Evolutionary conservation across 1,284 basidiomycete species (phyloP).

Genomic region (Ganoderma meredithae): DNA sequence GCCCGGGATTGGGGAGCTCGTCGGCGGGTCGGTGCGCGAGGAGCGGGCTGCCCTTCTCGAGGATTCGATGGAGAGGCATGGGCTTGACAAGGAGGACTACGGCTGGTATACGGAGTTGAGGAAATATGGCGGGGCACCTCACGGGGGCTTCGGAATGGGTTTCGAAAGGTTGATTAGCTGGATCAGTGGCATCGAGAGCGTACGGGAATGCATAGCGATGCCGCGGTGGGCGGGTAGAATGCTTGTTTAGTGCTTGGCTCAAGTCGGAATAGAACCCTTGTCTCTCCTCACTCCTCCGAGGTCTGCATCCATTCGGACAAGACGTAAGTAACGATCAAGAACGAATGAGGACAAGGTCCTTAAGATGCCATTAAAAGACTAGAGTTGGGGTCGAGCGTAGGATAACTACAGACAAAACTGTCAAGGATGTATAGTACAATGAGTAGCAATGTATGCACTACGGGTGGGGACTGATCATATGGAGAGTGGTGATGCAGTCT

Average conservation of each 20-base stretch:
- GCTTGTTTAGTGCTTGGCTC: constrained; percentile 52
- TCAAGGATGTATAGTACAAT: constrained; percentile 15
- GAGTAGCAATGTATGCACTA: constrained; percentile 5
- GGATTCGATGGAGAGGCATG: constrained; percentile 57
- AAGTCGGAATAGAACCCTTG: not conserved
- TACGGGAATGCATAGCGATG: constrained; percentile 90
- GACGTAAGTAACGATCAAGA: not conserved
- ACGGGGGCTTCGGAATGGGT: constrained; percentile 94
- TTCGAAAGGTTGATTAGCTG: constrained; percentile 89
- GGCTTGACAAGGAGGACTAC: constrained; percentile 66
- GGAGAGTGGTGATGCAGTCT: constrained; percentile 8
- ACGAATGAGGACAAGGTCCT: not conserved
- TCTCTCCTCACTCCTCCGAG: not conserved
- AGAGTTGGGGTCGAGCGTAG: constrained; percentile 5
- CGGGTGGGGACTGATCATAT: not conserved
- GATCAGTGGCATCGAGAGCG: constrained; percentile 85
- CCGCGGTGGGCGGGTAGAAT: constrained; percentile 88
- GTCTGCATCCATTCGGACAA: not conserved
- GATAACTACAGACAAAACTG: constrained; percentile 18
- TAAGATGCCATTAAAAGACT: constrained; percentile 2
- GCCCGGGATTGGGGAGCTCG: constrained; percentile 89
- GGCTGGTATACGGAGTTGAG: constrained; percentile 89
- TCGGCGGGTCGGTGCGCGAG: constrained; percentile 91
- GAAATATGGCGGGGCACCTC: constrained; percentile 82
- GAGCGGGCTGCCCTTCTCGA: constrained; percentile 72